A percentile compares a stretch with the other conserved stretches of the same genome.
Conservation (phyloP, 805 yeast species). For the Candida lessepsii region DNA sequence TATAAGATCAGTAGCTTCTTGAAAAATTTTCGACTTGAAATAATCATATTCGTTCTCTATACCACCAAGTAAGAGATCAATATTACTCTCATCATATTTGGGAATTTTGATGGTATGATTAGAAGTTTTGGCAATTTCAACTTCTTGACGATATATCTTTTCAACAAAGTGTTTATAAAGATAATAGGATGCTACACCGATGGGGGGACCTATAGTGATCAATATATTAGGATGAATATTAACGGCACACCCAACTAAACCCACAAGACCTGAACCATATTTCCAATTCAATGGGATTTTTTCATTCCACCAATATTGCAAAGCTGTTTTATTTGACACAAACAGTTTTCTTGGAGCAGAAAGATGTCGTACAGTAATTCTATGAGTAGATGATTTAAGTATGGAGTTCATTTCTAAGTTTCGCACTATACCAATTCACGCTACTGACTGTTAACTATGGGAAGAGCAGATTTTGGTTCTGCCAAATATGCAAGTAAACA, state of each 20-base stretch:
- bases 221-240: constrained; percentile 37
- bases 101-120: constrained; percentile 6
- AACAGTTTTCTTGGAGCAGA: constrained; percentile 33
- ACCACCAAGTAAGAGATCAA: constrained; percentile 31
- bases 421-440: neutral
- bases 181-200: constrained; percentile 27
- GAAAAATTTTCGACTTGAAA: constrained; percentile 28
- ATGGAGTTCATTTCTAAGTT: neutral
- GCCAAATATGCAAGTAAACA: constrained; percentile 72
- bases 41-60: constrained; percentile 39
- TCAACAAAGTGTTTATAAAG: constrained; percentile 15
- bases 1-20: constrained; percentile 24
- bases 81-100: constrained; percentile 32
- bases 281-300: constrained; percentile 27
- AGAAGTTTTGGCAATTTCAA: constrained; percentile 3
- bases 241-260: constrained; percentile 27
- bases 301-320: constrained; percentile 25
- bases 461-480: constrained; percentile 38
- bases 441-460: constrained; percentile 16
- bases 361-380: constrained; percentile 1
- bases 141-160: constrained; percentile 9
- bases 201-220: constrained; percentile 38
- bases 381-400: neutral
- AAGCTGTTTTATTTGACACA: constrained; percentile 23
- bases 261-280: constrained; percentile 25